Evolutionary conservation across 2,329 filamentous ascomycete species (phyloP), one percentile per base, ranked within the genome.

Genomic region (Pseudogymnoascus sp.): DNA sequence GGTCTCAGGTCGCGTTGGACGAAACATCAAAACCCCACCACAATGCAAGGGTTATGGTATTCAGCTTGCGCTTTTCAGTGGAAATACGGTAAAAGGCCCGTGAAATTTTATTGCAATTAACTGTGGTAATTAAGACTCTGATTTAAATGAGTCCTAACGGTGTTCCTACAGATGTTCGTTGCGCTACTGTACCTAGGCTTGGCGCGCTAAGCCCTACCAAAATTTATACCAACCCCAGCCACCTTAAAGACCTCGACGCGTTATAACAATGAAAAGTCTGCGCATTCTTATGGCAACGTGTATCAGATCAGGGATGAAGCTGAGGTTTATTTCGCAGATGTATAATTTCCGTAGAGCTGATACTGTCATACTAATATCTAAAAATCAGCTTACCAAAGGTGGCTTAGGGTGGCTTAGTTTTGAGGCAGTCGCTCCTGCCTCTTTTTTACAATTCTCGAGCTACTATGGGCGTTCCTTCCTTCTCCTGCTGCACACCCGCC

Each of bases 1-100:
- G 16, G 28, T 57, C 51, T 57, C 51, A 57, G 3, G 51, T 57
- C 51, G 51, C 28, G 51, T 34, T 57, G 51, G 51, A 57, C 28
- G 51, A 57, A 57, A 57, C 51, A 36, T 57, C 28, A 34, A 19
- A 57, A 57, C 51, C 51, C 51, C 51, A 34, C 51, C 51, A 57
- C 51, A 57, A 57, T 34, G 28, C 51, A 57, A 36, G 51, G 51
- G 28, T 36, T 57, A 8, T 19, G 51, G 51, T 34, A 21, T 57
- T 57, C 51, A 57, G 51, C 2, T 11, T 10, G 25, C 16, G 51
- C n/a, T 34, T 14, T 34, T 21, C 16, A 36, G 16, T 57, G 51
- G 11, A 19, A 57, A 57, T 19, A 11, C 28, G 19, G 51, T 57
- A 57, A 36, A 57, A 19, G 16, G 19, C 14, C 51, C 25, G 11